These are phyloP conservation scores for Xylaria grammica DNA, from an alignment of 495 filamentous ascomycete species.

Conservation along the genomic window DNA sequence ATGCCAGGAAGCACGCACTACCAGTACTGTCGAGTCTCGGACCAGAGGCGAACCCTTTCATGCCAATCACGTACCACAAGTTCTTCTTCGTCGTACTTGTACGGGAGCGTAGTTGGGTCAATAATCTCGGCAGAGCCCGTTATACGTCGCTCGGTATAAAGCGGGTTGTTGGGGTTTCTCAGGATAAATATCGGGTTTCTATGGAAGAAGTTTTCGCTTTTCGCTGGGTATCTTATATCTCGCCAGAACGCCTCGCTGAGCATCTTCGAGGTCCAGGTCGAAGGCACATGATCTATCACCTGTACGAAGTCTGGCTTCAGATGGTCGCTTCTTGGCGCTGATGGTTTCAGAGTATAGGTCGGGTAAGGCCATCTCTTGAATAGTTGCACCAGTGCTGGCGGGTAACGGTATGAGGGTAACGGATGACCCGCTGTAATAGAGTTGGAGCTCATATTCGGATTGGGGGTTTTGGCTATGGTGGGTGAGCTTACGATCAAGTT, in stretches of 20 bases:
- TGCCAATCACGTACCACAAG: too few relatives aligned
- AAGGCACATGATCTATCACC: background rate
- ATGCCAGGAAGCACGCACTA: too few relatives aligned
- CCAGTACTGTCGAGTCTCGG: too few relatives aligned
- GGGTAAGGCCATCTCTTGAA: background rate
- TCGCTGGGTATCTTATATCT: background rate
- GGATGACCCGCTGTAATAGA: background rate
- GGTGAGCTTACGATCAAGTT: background rate
- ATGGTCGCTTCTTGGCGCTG: too few relatives aligned
- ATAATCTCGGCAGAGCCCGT: too few relatives aligned
- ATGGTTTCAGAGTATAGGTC: background rate
- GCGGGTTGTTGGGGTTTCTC: background rate
- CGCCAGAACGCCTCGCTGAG: background rate
- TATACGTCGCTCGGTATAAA: too few relatives aligned
- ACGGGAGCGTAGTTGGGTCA: too few relatives aligned
- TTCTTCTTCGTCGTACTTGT: too few relatives aligned
- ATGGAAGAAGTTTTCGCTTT: background rate
- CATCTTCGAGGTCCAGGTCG: background rate
- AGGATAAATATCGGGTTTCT: background rate
- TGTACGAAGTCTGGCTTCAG: background rate
- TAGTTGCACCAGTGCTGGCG: background rate
- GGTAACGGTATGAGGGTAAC: background rate
- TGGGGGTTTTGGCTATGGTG: background rate
- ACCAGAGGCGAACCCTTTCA: too few relatives aligned
- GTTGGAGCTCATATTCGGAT: background rate